These are phyloP conservation scores for Cryptococcus neoformans DNA, from an alignment of 1,284 basidiomycete species.

Conservation along the genomic window DNA sequence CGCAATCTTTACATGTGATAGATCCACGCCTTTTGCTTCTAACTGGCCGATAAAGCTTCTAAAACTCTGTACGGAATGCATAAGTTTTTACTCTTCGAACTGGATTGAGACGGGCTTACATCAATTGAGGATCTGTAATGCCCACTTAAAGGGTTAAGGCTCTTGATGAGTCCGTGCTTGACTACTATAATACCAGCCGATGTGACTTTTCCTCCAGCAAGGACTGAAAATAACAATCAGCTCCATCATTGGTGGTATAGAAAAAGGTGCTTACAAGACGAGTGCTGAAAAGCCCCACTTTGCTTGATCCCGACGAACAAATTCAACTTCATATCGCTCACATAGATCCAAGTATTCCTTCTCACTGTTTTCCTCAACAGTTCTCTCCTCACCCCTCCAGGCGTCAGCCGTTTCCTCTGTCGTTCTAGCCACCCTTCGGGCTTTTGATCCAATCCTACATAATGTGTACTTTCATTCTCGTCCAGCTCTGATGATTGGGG, in stretches of 20 bases:
- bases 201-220: conserved; percentile 51
- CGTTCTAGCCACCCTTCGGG: conserved; percentile 46
- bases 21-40: conserved; percentile 59
- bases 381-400: conserved; percentile 56
- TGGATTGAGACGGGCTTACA: conserved; percentile 36
- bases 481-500: conserved; percentile 32
- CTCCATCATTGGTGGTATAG: conserved; percentile 44
- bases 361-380: conserved; percentile 60
- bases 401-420: conserved; percentile 55
- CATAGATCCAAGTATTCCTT: conserved; percentile 68
- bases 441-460: conserved; percentile 50
- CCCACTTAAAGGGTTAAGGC: conserved; percentile 63
- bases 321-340: conserved; percentile 49
- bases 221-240: conserved; percentile 28
- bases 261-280: conserved; percentile 52
- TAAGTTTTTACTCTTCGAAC: neutral
- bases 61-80: conserved; percentile 56
- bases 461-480: conserved; percentile 56
- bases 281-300: conserved; percentile 61
- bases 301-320: conserved; percentile 47
- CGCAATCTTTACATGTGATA: conserved; percentile 60
- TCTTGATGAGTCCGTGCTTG: conserved; percentile 62
- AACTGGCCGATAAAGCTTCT: conserved; percentile 61
- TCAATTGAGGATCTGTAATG: conserved; percentile 62
- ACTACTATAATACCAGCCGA: conserved; percentile 67